Conservation (phyloP, 331 rosid species). For the Quercus lobata region DNA sequence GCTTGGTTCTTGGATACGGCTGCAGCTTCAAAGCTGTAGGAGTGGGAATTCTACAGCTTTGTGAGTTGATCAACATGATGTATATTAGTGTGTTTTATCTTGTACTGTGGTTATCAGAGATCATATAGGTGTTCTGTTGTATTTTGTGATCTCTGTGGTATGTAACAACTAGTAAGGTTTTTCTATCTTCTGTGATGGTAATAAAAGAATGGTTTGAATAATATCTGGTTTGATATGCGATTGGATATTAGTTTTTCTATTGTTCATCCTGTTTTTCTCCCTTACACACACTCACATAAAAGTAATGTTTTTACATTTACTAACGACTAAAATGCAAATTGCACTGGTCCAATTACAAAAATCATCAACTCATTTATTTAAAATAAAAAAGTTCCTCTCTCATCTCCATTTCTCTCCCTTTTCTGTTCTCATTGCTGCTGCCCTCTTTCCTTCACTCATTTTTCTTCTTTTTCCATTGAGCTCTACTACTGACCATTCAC, state of each 20-base stretch:
- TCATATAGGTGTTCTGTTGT: slow-evolving; percentile 10
- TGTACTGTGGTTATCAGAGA: slow-evolving; percentile 14
- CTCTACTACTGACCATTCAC: too few relatives aligned
- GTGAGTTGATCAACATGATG: slow-evolving; percentile 9
- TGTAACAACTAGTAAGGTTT: slow-evolving; percentile 11
- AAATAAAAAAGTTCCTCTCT: too few relatives aligned
- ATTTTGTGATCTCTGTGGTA: slow-evolving; percentile 15
- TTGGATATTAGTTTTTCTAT: background rate
- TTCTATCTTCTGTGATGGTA: slow-evolving; percentile 8
- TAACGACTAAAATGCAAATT: too few relatives aligned
- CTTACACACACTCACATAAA: background rate
- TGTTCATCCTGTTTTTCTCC: background rate
- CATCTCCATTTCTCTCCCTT: too few relatives aligned
- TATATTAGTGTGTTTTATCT: slow-evolving; percentile 17
- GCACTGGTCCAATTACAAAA: too few relatives aligned
- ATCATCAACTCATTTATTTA: too few relatives aligned
- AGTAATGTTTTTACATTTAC: background rate
- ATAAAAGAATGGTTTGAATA: slow-evolving; percentile 21
- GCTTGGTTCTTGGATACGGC: slow-evolving; percentile 80
- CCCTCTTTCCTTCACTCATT: too few relatives aligned
- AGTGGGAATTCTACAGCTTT: background rate
- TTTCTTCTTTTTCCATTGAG: too few relatives aligned
- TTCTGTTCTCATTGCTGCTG: too few relatives aligned
- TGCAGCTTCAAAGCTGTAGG: slow-evolving; percentile 75
- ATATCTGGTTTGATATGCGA: background rate